phyloP scores from a whole-genome alignment of 768 basidiomycete genomes.

The Collybiopsis confluens region DNA sequence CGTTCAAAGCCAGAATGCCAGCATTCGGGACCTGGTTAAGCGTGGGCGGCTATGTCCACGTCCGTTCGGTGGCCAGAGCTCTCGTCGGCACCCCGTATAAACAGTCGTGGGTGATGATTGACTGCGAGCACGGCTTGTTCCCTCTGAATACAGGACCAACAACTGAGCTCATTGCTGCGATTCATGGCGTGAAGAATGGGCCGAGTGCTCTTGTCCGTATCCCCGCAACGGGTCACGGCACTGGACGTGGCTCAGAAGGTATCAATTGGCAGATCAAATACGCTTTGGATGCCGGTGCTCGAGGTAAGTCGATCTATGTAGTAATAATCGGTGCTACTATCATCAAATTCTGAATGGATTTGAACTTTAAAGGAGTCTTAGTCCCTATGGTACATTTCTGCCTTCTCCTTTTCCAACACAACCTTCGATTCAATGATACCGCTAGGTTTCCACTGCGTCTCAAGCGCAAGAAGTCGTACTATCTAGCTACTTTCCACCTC shows the following conservation, averaged over 20 bases:
- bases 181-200: constrained; percentile 41
- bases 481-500: constrained; percentile 60
- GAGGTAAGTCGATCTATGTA: too few relatives aligned
- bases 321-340: too few relatives aligned
- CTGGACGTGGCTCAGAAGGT: constrained; percentile 37
- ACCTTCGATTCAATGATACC: neutral
- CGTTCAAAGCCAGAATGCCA: constrained; percentile 51
- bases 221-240: constrained; percentile 55
- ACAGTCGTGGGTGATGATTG: constrained; percentile 61
- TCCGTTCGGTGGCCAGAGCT: constrained; percentile 54
- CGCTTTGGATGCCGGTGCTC: constrained; percentile 64
- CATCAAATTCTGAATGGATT: too few relatives aligned
- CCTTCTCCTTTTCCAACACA: neutral
- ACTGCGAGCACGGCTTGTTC: constrained; percentile 66
- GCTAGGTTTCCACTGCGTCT: constrained; percentile 51
- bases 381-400: constrained; percentile 54
- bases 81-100: constrained; percentile 32
- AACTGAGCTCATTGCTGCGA: constrained; percentile 51
- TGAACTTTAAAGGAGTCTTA: constrained; percentile 37
- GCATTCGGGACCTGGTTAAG: constrained; percentile 70
- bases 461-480: constrained; percentile 54
- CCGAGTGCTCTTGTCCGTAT: constrained; percentile 59
- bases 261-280: constrained; percentile 64
- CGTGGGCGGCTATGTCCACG: constrained; percentile 52
- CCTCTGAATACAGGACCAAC: constrained; percentile 49